These are phyloP conservation scores for Trichoderma guizhouense DNA, from an alignment of 2,329 filamentous ascomycete genomes.

Conservation along the genomic window DNA sequence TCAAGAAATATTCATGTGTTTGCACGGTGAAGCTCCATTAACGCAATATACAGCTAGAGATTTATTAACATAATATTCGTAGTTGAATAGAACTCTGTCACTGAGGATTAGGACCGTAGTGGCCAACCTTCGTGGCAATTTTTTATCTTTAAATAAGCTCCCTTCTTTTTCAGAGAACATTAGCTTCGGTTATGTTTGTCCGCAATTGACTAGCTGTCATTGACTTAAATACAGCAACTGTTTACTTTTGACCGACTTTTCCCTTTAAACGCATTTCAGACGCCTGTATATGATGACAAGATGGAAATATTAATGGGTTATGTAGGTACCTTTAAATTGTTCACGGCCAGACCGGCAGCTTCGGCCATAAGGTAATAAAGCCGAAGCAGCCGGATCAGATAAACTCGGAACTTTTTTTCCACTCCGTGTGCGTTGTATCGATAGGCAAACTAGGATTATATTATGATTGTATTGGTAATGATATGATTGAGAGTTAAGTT, in stretches of 20 bases:
- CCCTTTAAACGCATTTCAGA: too few relatives aligned
- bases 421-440: background rate
- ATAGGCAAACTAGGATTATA: background rate
- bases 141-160: background rate
- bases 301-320: too few relatives aligned
- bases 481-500: background rate
- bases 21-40: background rate
- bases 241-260: background rate
- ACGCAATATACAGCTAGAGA: background rate
- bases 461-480: background rate
- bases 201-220: too few relatives aligned
- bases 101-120: background rate
- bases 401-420: background rate
- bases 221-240: background rate
- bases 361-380: background rate
- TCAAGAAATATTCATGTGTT: background rate
- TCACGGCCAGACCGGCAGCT: background rate
- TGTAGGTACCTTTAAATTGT: background rate
- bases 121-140: background rate
- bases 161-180: too few relatives aligned
- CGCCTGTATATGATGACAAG: too few relatives aligned
- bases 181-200: background rate
- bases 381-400: background rate
- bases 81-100: background rate
- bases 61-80: background rate